A percentile compares a stretch with the other conserved stretches of the same genome.
These are phyloP conservation scores for Lathyrus aphaca DNA, from an alignment of 306 rosid species.

Conservation along the genomic window DNA sequence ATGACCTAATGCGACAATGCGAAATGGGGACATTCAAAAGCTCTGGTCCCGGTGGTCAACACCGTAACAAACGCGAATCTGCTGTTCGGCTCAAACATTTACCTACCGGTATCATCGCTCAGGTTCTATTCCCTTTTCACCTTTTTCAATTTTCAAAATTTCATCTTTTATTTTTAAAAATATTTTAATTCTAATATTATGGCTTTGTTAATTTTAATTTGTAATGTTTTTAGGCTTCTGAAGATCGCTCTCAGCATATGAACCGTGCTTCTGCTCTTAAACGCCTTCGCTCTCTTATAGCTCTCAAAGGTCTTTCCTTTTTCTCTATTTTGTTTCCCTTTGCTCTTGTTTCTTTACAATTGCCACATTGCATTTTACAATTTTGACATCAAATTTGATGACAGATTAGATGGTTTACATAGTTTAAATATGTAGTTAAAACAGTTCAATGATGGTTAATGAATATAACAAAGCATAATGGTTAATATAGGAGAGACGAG, in stretches of 20 bases:
- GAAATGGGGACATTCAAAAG: conserved; percentile 77
- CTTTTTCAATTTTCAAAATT: not conserved
- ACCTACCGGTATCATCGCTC: conserved; percentile 80
- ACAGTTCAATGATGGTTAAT: too few relatives aligned
- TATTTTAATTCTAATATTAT: not conserved
- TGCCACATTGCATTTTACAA: not conserved
- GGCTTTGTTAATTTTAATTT: not conserved
- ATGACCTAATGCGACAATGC: conserved; percentile 78
- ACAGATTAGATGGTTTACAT: too few relatives aligned
- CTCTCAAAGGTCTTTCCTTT: conserved; percentile 60
- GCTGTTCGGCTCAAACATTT: conserved; percentile 88
- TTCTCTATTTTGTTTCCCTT: not conserved
- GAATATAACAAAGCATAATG: too few relatives aligned
- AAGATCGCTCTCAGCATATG: conserved; percentile 94
- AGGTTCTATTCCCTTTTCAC: conserved; percentile 43
- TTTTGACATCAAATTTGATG: not conserved
- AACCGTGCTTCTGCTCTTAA: conserved; percentile 80
- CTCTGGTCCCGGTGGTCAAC: conserved; percentile 94
- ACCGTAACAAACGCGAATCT: conserved; percentile 91
- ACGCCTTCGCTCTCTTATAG: conserved; percentile 82
- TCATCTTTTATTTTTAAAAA: not conserved
- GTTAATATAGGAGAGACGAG: too few relatives aligned
- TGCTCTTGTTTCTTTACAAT: not conserved
- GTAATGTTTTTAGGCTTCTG: conserved; percentile 62
- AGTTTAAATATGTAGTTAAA: too few relatives aligned